Conservation (phyloP, 1,284 basidiomycete genomes). For the Malassezia arunalokei region DNA sequence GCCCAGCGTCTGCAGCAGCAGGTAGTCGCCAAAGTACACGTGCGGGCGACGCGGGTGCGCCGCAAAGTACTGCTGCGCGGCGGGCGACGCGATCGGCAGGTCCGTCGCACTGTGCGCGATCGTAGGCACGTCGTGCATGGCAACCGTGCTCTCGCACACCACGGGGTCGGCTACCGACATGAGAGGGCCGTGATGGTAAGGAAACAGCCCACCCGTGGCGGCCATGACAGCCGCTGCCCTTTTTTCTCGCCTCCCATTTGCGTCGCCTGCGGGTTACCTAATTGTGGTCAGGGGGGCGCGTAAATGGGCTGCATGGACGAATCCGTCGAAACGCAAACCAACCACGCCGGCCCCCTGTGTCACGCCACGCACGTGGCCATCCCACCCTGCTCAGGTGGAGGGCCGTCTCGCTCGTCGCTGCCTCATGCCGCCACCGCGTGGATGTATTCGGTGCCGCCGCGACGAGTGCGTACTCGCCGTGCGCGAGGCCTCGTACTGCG, state of each 20-base stretch:
- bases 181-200: background rate
- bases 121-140: background rate
- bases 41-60: conserved; percentile 44
- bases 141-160: conserved; percentile 2
- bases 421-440: background rate
- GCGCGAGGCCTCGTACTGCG: conserved; percentile 32
- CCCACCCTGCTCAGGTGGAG: background rate
- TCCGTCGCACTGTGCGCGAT: background rate
- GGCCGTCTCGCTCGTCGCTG: background rate
- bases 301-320: conserved; percentile 1
- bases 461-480: conserved; percentile 17
- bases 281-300: conserved; percentile 1
- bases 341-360: background rate
- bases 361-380: background rate
- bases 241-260: conserved; percentile 7
- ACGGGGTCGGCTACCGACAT: conserved; percentile 4
- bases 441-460: conserved; percentile 28
- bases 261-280: conserved; percentile 14
- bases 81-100: conserved; percentile 41
- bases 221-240: too few relatives aligned
- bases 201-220: background rate
- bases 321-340: conserved; percentile 9
- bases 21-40: conserved; percentile 46
- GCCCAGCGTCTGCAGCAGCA: conserved; percentile 49
- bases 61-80: conserved; percentile 43